phyloP scores from a whole-genome alignment of 768 basidiomycete species.

The Xerocomus potaroensis region DNA sequence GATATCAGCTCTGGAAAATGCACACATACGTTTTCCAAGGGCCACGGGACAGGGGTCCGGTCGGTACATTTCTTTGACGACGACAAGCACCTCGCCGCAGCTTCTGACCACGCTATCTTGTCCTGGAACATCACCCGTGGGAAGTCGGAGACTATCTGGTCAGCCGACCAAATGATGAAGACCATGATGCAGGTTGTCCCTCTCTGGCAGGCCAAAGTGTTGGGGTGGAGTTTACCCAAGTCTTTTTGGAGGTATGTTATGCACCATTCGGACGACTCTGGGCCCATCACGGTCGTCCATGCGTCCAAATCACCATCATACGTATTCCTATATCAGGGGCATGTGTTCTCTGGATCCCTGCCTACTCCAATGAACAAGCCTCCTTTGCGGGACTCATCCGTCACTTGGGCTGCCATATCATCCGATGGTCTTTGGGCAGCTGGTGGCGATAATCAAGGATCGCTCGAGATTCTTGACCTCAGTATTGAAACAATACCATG shows the following conservation, averaged over 20 bases:
- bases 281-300: neutral
- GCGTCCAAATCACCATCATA: conserved; percentile 4
- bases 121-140: conserved; percentile 7
- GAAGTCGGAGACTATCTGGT: conserved; percentile 3
- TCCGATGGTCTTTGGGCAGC: no score
- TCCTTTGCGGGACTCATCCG: conserved; percentile 12
- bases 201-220: conserved; percentile 1
- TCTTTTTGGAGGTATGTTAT: no score
- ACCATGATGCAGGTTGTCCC: neutral
- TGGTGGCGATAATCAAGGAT: neutral
- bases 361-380: neutral
- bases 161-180: neutral
- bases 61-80: conserved; percentile 13
- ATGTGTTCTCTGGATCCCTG: neutral
- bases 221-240: neutral
- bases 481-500: neutral
- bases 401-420: conserved; percentile 12
- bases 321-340: neutral
- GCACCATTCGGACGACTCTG: no score
- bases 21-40: conserved; percentile 10
- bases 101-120: conserved; percentile 4
- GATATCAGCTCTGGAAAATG: conserved; percentile 15
- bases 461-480: conserved; percentile 10
- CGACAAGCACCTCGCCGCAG: conserved; percentile 6
- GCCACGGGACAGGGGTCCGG: conserved; percentile 10